These are phyloP conservation scores for Penicillium expansum DNA, from an alignment of 2,329 filamentous ascomycete species.

Conservation along the genomic window DNA sequence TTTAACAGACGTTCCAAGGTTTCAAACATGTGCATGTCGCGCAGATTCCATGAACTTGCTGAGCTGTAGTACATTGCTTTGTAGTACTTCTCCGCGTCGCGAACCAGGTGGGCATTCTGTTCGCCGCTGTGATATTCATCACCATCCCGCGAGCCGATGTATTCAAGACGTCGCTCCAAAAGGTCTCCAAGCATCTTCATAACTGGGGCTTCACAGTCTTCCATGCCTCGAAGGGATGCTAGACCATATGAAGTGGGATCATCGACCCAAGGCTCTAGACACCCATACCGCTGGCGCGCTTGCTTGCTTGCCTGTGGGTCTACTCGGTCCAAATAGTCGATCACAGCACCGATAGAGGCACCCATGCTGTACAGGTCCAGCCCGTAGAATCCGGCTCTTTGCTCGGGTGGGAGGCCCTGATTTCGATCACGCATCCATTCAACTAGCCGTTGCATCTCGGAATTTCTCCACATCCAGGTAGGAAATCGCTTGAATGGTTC, in stretches of 20 bases:
- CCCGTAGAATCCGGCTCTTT: slow-evolving; percentile 48
- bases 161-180: slow-evolving; percentile 44
- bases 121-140: slow-evolving; percentile 51
- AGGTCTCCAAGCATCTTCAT: slow-evolving; percentile 48
- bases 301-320: slow-evolving; percentile 45
- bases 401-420: slow-evolving; percentile 27
- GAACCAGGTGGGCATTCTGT: slow-evolving; percentile 52
- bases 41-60: slow-evolving; percentile 51
- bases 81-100: slow-evolving; percentile 53
- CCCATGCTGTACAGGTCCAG: slow-evolving; percentile 55
- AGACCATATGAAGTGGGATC: slow-evolving; percentile 52
- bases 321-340: slow-evolving; percentile 49
- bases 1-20: slow-evolving; percentile 47
- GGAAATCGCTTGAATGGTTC: slow-evolving; percentile 52
- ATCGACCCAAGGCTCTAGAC: slow-evolving; percentile 50
- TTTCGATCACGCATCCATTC: slow-evolving; percentile 53
- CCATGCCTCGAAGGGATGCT: slow-evolving; percentile 40
- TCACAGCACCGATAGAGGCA: slow-evolving; percentile 46
- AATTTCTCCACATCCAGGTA: slow-evolving; percentile 58
- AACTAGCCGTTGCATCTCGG: slow-evolving; percentile 51
- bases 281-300: slow-evolving; percentile 48
- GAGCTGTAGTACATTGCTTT: slow-evolving; percentile 53
- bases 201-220: slow-evolving; percentile 48
- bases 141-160: slow-evolving; percentile 37
- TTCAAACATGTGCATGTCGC: slow-evolving; percentile 54